Conservation (phyloP, 495 filamentous ascomycete species). For the Talaromyces nanjingensis region DNA sequence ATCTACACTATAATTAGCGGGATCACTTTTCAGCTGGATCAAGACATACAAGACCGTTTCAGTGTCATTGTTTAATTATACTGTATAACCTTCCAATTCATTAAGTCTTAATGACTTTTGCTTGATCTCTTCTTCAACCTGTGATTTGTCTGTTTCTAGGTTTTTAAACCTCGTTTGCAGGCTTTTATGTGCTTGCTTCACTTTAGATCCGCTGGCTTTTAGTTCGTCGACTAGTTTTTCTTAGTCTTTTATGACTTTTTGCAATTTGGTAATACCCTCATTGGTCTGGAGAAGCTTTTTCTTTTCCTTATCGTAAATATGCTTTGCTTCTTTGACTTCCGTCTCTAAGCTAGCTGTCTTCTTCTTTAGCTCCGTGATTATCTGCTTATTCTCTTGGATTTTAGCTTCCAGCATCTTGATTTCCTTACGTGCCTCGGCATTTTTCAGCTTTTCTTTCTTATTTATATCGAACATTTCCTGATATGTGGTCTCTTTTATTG, state of each 20-base stretch:
- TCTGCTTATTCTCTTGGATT: slow-evolving; percentile 9
- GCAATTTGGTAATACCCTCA: slow-evolving; percentile 10
- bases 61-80: slow-evolving; percentile 6
- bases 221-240: slow-evolving; percentile 16
- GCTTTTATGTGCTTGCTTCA: slow-evolving; percentile 9
- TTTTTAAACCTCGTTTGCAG: slow-evolving; percentile 12
- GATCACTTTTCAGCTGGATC: background rate
- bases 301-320: slow-evolving; percentile 3
- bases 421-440: slow-evolving; percentile 6
- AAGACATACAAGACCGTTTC: slow-evolving; percentile 15
- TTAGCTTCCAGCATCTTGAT: slow-evolving; percentile 10
- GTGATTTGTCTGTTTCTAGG: slow-evolving; percentile 11
- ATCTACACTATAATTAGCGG: slow-evolving; percentile 11
- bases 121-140: slow-evolving; percentile 11
- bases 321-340: slow-evolving; percentile 9
- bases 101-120: slow-evolving; percentile 4
- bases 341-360: background rate
- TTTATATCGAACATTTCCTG: slow-evolving; percentile 9
- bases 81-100: slow-evolving; percentile 12
- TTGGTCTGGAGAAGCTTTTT: slow-evolving; percentile 9
- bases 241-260: slow-evolving; percentile 14
- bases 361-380: slow-evolving; percentile 9
- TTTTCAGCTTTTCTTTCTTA: slow-evolving; percentile 11
- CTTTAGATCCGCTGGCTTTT: slow-evolving; percentile 12
- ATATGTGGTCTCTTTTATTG: slow-evolving; percentile 11